A percentile compares a stretch with the other conserved stretches of the same genome.
Conservation (phyloP, 73 alveolate species). For the Paramecium bursaria region DNA sequence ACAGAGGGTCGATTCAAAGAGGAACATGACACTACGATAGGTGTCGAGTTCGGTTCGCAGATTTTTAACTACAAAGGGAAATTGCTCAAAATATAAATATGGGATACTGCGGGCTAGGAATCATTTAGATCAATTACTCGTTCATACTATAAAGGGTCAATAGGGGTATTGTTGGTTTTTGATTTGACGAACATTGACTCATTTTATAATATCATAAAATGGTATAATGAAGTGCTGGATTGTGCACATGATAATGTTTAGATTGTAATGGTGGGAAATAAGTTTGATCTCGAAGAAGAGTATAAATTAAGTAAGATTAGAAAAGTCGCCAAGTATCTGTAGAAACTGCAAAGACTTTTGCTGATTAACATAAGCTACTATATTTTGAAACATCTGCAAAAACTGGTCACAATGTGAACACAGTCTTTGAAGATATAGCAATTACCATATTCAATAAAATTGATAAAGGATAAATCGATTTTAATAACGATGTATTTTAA, state of each 20-base stretch:
- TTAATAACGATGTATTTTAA: not conserved
- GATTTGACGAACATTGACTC: constrained; percentile 75
- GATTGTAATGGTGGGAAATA: constrained; percentile 75
- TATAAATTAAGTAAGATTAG: not conserved
- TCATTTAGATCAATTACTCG: constrained; percentile 70
- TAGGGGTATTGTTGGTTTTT: constrained; percentile 60
- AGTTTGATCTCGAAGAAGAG: constrained; percentile 65
- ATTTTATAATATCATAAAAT: constrained; percentile 64
- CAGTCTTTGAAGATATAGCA: not conserved
- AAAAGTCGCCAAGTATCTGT: constrained; percentile 45
- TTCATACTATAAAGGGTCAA: constrained; percentile 66
- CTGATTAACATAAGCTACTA: constrained; percentile 6
- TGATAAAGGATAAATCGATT: not conserved
- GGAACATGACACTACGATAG: constrained; percentile 85
- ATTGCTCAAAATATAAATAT: constrained; percentile 80
- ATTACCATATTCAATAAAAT: not conserved
- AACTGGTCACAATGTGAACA: constrained; percentile 78
- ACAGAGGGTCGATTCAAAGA: constrained; percentile 83
- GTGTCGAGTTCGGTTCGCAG: constrained; percentile 87
- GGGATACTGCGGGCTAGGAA: constrained; percentile 85
- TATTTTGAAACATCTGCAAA: constrained; percentile 76
- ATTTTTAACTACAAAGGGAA: constrained; percentile 74
- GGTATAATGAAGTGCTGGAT: constrained; percentile 73
- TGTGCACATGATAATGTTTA: constrained; percentile 67
- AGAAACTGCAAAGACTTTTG: constrained; percentile 19